Evolutionary conservation across 176 grass and related monocot genomes (phyloP).

Genomic region (Aegilops tauschii): DNA sequence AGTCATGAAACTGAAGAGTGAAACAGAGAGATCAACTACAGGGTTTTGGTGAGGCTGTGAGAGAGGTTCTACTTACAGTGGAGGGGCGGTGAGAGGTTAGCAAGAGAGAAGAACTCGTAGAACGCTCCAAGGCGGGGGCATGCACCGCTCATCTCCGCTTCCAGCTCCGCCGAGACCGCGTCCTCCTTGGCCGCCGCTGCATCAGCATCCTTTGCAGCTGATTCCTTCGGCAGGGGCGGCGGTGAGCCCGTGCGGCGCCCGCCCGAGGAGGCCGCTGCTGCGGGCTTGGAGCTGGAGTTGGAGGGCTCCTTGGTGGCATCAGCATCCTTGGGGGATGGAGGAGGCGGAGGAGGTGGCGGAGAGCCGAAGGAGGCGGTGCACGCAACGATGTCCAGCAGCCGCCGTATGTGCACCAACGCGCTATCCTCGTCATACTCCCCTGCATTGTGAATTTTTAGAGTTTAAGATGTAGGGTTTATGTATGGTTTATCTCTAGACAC

Average conservation of each 20-base stretch:
- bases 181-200: conserved; percentile 33
- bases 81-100: conserved; percentile 83
- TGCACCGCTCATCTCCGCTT: conserved; percentile 86
- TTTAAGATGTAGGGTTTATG: background rate
- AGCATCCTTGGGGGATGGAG: conserved; percentile 42
- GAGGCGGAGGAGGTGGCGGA: conserved; percentile 34
- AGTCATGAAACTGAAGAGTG: background rate
- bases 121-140: conserved; percentile 90
- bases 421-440: conserved; percentile 82
- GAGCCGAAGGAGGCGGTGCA: conserved; percentile 77
- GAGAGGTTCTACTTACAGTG: conserved; percentile 53
- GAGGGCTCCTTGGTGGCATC: conserved; percentile 40
- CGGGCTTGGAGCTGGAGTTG: conserved; percentile 32
- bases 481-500: background rate
- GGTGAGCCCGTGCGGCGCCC: conserved; percentile 28
- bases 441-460: conserved; percentile 23
- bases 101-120: conserved; percentile 99
- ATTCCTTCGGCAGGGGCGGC: conserved; percentile 23
- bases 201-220: conserved; percentile 29
- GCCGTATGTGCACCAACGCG: conserved; percentile 66
- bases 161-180: conserved; percentile 46
- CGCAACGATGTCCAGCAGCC: conserved; percentile 75
- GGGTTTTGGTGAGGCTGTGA: background rate
- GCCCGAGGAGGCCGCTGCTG: conserved; percentile 2
- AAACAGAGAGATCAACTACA: conserved; percentile 1